Base-by-base conservation (phyloP, 495 filamentous ascomycete species). In the Lindgomyces ingoldianus region DNA sequence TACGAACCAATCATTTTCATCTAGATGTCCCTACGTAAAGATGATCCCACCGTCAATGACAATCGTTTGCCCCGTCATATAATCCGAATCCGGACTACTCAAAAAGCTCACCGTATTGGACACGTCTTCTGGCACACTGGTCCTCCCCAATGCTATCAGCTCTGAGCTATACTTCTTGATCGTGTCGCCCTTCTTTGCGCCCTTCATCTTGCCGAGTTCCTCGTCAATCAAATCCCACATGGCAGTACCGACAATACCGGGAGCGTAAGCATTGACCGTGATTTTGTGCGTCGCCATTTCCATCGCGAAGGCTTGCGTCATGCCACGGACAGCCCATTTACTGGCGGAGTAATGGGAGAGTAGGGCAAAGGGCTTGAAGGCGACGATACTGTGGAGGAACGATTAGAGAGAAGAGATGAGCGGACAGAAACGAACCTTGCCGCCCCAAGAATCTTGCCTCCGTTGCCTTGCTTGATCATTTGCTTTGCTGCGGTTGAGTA, bases 221-320 rank as follows among this genome's bases (percentile, higher is more conserved):
- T 80, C 76, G 55, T 84, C 83, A 61, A 87, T 85, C 3, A 78
- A 55, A 53, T 84, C 84, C 83, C 84, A 86, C 82, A 86, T 87
- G 0, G 74, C 72, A 3, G 85, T 88, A 0, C 78, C 82, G 1
- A 89, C 82, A 54, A 87, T 83, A 0, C 86, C 85, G 0, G 85
- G 85, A 0, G 83, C 85, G 61, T 86, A 87, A 4, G 81, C 79
- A 64, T 87, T 87, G 4, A 78, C 84, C 1, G 85, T 86, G 70
- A 88, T 88, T 46, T 80, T 74, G 57, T 86, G 78, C 51, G 64
- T 46, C 0, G 81, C 85, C 68, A 74, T 74, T 64, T 85, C 82
- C 78, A 83, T 81, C 0, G 84, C 83, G 54, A 85, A 84, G 1
- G 75, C 80, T 65, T 86, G 80, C 1, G 77, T 82, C 50, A 88